These are phyloP conservation scores for Kodamaea fungicola DNA, from an alignment of 1,139 yeast species.

Conservation along the genomic window DNA sequence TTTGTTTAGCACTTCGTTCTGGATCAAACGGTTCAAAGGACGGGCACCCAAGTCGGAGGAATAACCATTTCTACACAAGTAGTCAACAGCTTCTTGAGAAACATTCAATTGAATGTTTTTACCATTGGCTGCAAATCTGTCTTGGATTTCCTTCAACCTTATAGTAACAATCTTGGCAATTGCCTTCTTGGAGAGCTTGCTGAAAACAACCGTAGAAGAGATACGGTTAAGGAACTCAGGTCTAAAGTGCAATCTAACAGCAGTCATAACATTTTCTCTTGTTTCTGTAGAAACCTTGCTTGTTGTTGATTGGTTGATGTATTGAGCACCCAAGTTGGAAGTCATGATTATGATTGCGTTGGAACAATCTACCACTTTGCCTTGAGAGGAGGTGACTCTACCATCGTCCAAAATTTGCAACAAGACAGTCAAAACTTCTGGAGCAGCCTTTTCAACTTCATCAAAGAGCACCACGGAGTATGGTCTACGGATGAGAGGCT, in stretches of 20 bases:
- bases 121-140: slow-evolving; percentile 80
- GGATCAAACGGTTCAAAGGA: slow-evolving; percentile 92
- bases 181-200: slow-evolving; percentile 86
- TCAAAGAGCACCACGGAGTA: slow-evolving; percentile 93
- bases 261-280: slow-evolving; percentile 72
- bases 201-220: slow-evolving; percentile 87
- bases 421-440: slow-evolving; percentile 89
- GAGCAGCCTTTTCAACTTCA: slow-evolving; percentile 99
- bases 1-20: slow-evolving; percentile 78
- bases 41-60: slow-evolving; percentile 95
- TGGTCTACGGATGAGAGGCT: slow-evolving; percentile 86
- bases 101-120: slow-evolving; percentile 69
- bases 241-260: slow-evolving; percentile 89
- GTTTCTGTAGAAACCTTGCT: slow-evolving; percentile 65
- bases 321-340: slow-evolving; percentile 94
- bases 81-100: slow-evolving; percentile 72
- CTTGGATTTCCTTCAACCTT: slow-evolving; percentile 78
- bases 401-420: slow-evolving; percentile 96
- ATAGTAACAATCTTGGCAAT: slow-evolving; percentile 88
- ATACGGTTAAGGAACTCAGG: slow-evolving; percentile 98
- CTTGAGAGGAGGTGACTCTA: slow-evolving; percentile 89
- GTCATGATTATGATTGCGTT: slow-evolving; percentile 95
- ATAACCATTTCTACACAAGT: slow-evolving; percentile 80
- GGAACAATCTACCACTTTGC: slow-evolving; percentile 88
- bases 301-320: slow-evolving; percentile 64